phyloP scores from a whole-genome alignment of 2,329 filamentous ascomycete species.

The Ophiobolus disseminans region DNA sequence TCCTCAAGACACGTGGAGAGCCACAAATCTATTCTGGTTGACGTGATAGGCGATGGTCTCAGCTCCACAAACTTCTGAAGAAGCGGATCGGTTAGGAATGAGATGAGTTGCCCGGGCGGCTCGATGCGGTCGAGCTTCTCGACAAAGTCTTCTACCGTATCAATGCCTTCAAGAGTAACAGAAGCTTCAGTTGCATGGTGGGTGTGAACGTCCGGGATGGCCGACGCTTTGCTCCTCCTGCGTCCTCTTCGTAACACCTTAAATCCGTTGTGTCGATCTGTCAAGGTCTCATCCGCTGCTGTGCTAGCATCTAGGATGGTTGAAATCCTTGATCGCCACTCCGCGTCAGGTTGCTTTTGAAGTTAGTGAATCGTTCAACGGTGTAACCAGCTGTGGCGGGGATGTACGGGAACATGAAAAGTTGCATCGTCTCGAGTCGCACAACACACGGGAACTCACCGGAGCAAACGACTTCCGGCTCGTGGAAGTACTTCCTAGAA shows the following conservation, averaged over 20 bases:
- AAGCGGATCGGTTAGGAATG: slow-evolving; percentile 76
- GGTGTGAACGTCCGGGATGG: slow-evolving; percentile 73
- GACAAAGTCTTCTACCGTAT: slow-evolving; percentile 72
- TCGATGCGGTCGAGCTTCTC: slow-evolving; percentile 78
- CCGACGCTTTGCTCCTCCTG: slow-evolving; percentile 59
- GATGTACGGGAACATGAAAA: slow-evolving; percentile 12
- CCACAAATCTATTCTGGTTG: slow-evolving; percentile 47
- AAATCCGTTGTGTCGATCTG: slow-evolving; percentile 62
- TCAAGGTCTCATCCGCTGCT: slow-evolving; percentile 51
- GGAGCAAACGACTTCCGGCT: slow-evolving; percentile 49
- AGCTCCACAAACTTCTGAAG: slow-evolving; percentile 77
- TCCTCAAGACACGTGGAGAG: slow-evolving; percentile 48
- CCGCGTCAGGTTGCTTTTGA: slow-evolving; percentile 69
- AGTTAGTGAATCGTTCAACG: slow-evolving; percentile 28
- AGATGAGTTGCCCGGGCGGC: slow-evolving; percentile 80
- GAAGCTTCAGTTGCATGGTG: slow-evolving; percentile 70
- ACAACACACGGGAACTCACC: slow-evolving; percentile 41
- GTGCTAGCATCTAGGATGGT: slow-evolving; percentile 68
- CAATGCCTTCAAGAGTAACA: slow-evolving; percentile 75
- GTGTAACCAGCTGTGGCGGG: slow-evolving; percentile 23
- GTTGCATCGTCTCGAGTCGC: slow-evolving; percentile 19
- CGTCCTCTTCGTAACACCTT: slow-evolving; percentile 64
- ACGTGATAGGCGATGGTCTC: slow-evolving; percentile 37
- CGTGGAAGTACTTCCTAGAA: slow-evolving; percentile 71
- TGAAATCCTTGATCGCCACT: slow-evolving; percentile 74